Evolutionary conservation across 108 stramenopile genomes (phyloP), one percentile per base, ranked within the genome.

Genomic region (Nitzschia palea): DNA sequence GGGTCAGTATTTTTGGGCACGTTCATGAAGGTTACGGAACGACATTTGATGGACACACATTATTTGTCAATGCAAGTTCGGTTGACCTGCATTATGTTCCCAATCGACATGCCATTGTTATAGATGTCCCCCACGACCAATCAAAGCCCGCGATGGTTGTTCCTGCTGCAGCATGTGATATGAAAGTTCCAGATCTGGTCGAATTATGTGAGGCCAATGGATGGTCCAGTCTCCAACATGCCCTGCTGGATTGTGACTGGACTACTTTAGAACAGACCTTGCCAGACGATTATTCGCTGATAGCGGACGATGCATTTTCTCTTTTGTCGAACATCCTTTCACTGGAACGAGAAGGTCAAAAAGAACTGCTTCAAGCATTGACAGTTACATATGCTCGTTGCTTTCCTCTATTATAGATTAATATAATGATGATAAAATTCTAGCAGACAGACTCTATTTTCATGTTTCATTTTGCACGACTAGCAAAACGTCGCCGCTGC

Each of bases 401-500:
- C 4, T 48, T 48, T 20, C 47, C 47, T 40, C n/a, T n/a, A n/a
- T n/a, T n/a, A n/a, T n/a, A n/a, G n/a, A n/a, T n/a, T n/a, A n/a
- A n/a, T n/a, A n/a, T n/a, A n/a, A n/a, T n/a, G n/a, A n/a, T n/a
- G n/a, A n/a, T n/a, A n/a, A n/a, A n/a, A n/a, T n/a, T n/a, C n/a
- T n/a, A n/a, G n/a, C n/a, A n/a, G n/a, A n/a, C n/a, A n/a, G n/a
- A n/a, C n/a, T n/a, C n/a, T n/a, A n/a, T n/a, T n/a, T n/a, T n/a
- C n/a, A n/a, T n/a, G n/a, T n/a, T n/a, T n/a, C n/a, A n/a, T n/a
- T n/a, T n/a, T n/a, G n/a, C n/a, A n/a, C n/a, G n/a, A n/a, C n/a
- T n/a, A n/a, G 37, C 37, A 8, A 68, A 83, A 81, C 1, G 80
- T 70, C 31, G 87, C 85, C 3, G 87, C 87, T 15, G 94, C 94